Evolutionary conservation across 2,329 filamentous ascomycete species (phyloP).

Genomic region (Cadophora malorum): DNA sequence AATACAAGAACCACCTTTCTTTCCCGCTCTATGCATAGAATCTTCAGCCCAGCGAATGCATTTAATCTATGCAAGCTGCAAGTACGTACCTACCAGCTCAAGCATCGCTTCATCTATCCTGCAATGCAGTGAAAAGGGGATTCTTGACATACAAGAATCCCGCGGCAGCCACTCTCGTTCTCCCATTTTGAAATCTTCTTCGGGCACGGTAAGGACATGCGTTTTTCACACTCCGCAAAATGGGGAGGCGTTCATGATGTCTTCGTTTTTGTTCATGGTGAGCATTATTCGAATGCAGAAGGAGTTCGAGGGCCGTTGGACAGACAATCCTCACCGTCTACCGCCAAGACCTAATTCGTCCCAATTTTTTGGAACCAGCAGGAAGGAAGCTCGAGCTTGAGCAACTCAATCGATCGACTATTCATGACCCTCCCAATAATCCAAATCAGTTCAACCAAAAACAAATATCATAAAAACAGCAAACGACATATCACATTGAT

Average conservation of each 20-base stretch:
- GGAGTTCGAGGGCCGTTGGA: background rate
- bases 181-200: slow-evolving; percentile 2
- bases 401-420: background rate
- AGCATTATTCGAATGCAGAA: background rate
- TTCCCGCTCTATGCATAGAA: background rate
- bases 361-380: background rate
- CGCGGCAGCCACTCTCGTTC: background rate
- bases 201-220: background rate
- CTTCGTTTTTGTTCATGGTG: background rate
- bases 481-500: background rate
- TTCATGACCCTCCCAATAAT: slow-evolving; percentile 5
- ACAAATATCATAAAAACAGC: background rate
- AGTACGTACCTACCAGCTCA: background rate
- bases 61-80: slow-evolving; percentile 14
- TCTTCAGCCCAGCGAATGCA: background rate
- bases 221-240: background rate
- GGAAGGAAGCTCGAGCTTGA: background rate
- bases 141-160: slow-evolving; percentile 15
- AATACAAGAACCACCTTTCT: background rate
- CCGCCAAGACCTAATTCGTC: slow-evolving; percentile 1
- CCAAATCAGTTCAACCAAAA: background rate
- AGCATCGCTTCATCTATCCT: background rate
- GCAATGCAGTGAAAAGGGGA: slow-evolving; percentile 7
- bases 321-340: background rate
- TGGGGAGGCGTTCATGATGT: background rate